phyloP scores from a whole-genome alignment of 495 filamentous ascomycete genomes.

The Xylaria longipes region DNA sequence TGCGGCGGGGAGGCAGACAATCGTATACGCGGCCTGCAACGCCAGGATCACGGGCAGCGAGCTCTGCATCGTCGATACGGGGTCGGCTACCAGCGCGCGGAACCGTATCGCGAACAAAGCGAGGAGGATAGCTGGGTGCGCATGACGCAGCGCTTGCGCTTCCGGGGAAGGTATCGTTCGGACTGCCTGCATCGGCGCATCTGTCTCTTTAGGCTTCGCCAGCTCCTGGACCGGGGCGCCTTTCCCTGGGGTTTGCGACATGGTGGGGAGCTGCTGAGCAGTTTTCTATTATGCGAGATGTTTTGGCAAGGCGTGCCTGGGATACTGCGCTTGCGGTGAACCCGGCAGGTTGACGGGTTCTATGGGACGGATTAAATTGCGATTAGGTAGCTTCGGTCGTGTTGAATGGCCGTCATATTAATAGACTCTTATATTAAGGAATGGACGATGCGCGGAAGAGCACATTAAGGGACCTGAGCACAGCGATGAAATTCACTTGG shows the following conservation, averaged over 20 bases:
- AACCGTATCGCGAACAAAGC: conserved; percentile 67
- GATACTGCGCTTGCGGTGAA: neutral
- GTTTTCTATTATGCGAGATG: conserved; percentile 12
- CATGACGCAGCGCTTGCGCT: conserved; percentile 48
- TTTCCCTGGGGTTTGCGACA: conserved; percentile 25
- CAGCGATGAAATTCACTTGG: conserved; percentile 5
- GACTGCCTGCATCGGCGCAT: conserved; percentile 41
- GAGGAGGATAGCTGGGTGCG: conserved; percentile 72
- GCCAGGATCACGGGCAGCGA: conserved; percentile 66
- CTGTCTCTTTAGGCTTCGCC: conserved; percentile 35
- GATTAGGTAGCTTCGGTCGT: neutral
- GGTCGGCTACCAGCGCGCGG: conserved; percentile 70
- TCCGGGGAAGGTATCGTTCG: conserved; percentile 39
- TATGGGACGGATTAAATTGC: neutral
- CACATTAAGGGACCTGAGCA: neutral
- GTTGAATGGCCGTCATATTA: neutral
- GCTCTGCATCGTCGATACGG: conserved; percentile 66
- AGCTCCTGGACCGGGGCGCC: conserved; percentile 22
- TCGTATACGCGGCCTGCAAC: conserved; percentile 71
- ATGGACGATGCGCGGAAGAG: neutral
- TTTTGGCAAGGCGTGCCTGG: neutral
- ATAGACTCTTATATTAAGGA: neutral
- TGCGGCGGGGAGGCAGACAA: conserved; percentile 75
- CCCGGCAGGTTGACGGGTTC: neutral
- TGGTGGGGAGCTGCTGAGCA: neutral